Conservation (phyloP, 768 basidiomycete genomes). For the Guyanaporus albipodus region DNA sequence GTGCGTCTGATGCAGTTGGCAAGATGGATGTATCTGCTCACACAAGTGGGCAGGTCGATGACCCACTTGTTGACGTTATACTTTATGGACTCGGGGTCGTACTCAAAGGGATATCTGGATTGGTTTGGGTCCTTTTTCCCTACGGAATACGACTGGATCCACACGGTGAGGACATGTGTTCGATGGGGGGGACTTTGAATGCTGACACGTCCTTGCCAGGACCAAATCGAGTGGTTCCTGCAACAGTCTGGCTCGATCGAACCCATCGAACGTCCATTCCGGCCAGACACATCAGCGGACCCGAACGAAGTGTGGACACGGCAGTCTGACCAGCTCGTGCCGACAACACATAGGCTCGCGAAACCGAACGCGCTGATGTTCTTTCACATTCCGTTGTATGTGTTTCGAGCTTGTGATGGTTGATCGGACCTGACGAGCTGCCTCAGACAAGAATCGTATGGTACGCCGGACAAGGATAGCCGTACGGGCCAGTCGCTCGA, state of each 20-base stretch:
- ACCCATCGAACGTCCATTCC: slow-evolving; percentile 79
- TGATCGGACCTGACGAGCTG: neutral
- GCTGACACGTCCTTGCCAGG: slow-evolving; percentile 22
- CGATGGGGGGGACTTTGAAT: neutral
- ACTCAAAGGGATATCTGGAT: slow-evolving; percentile 56
- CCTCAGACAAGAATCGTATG: slow-evolving; percentile 70
- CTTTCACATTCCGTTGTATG: slow-evolving; percentile 94
- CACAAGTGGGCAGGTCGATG: slow-evolving; percentile 55
- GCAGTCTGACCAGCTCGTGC: slow-evolving; percentile 56
- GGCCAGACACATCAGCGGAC: slow-evolving; percentile 72
- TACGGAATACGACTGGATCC: slow-evolving; percentile 85
- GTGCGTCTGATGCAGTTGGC: slow-evolving; percentile 42
- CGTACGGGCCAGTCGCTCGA: slow-evolving; percentile 61
- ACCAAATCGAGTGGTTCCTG: slow-evolving; percentile 90
- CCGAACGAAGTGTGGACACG: slow-evolving; percentile 62
- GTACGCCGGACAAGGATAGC: slow-evolving; percentile 60
- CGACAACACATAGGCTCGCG: slow-evolving; percentile 54
- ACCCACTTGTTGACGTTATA: slow-evolving; percentile 89
- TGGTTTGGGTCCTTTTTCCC: slow-evolving; percentile 59
- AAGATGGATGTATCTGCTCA: slow-evolving; percentile 4
- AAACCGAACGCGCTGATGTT: slow-evolving; percentile 98
- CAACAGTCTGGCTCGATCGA: slow-evolving; percentile 74
- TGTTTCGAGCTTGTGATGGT: neutral
- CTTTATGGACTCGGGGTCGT: slow-evolving; percentile 85
- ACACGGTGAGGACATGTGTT: slow-evolving; percentile 41